Percentiles rank a stretch among this genome's conserved stretches.
phyloP scores from a whole-genome alignment of 352 stramenopile species.

The Phytophthora syringae region DNA sequence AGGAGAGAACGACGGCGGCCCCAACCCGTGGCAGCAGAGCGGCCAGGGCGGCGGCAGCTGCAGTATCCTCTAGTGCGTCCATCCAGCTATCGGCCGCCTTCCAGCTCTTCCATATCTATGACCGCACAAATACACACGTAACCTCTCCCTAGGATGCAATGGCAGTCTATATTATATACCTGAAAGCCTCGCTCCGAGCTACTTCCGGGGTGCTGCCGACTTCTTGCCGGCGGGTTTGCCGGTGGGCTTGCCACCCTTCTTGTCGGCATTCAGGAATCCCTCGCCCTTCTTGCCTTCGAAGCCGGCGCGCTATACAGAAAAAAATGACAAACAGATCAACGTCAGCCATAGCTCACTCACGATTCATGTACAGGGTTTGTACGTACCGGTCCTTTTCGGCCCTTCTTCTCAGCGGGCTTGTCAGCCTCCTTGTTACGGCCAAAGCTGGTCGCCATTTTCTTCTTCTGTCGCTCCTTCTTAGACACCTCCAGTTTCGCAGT shows the following conservation, averaged over 20 bases:
- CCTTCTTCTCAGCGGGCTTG: constrained; percentile 46
- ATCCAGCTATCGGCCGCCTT: not conserved
- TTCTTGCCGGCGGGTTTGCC: constrained; percentile 25
- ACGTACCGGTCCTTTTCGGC: constrained; percentile 49
- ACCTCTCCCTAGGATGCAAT: constrained; percentile 20
- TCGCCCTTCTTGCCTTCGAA: constrained; percentile 88
- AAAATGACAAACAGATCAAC: not conserved
- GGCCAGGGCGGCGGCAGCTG: constrained; percentile 69
- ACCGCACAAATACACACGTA: constrained; percentile 18
- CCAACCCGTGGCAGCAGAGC: constrained; percentile 77
- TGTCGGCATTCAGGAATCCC: constrained; percentile 70
- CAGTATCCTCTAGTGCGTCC: constrained; percentile 55
- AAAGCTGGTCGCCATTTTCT: constrained; percentile 48
- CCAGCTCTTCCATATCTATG: constrained; percentile 31
- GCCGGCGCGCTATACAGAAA: constrained; percentile 56
- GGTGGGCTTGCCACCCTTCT: constrained; percentile 44
- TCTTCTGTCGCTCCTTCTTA: constrained; percentile 75
- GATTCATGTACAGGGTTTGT: not conserved
- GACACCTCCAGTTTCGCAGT: constrained; percentile 59
- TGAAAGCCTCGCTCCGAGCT: constrained; percentile 33
- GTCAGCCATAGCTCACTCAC: constrained; percentile 14
- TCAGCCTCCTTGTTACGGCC: constrained; percentile 30
- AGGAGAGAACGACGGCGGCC: constrained; percentile 68
- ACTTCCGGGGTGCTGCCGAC: constrained; percentile 35
- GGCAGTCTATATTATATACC: constrained; percentile 55